phyloP scores from a whole-genome alignment of 225 moss, liverwort and hornwort species.

The Bryum argenteum region DNA sequence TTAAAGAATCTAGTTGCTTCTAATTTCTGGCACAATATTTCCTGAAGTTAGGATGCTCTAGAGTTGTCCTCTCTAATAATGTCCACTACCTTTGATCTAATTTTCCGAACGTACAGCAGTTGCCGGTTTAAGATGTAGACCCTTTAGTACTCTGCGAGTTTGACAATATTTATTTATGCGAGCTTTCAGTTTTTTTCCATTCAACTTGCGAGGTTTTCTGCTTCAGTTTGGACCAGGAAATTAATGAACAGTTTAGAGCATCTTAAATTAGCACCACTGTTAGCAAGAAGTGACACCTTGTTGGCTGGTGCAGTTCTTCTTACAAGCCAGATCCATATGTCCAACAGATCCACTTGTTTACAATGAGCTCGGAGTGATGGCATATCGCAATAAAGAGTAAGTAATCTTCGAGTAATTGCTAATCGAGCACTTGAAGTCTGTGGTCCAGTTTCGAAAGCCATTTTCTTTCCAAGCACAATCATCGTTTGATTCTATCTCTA shows the following conservation, averaged over 20 bases:
- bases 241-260: background rate
- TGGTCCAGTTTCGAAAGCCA: conserved; percentile 1
- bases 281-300: conserved; percentile 41
- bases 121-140: background rate
- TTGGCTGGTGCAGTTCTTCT: conserved; percentile 72
- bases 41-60: background rate
- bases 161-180: background rate
- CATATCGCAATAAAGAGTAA: conserved; percentile 91
- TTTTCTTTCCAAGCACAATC: background rate
- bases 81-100: background rate
- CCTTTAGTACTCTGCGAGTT: background rate
- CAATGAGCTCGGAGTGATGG: conserved; percentile 95
- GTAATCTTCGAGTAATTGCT: conserved; percentile 8
- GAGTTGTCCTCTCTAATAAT: background rate
- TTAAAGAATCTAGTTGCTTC: conserved; percentile 15
- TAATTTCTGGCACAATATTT: background rate
- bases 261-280: background rate
- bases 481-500: conserved; percentile 17
- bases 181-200: background rate
- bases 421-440: background rate
- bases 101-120: background rate
- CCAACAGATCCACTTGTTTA: conserved; percentile 91
- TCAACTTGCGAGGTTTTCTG: background rate
- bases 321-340: conserved; percentile 92
- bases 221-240: background rate